A percentile compares a stretch with the other conserved stretches of the same genome.
Evolutionary conservation across 306 rosid species (phyloP).

Genomic region (Cucumis melo): DNA sequence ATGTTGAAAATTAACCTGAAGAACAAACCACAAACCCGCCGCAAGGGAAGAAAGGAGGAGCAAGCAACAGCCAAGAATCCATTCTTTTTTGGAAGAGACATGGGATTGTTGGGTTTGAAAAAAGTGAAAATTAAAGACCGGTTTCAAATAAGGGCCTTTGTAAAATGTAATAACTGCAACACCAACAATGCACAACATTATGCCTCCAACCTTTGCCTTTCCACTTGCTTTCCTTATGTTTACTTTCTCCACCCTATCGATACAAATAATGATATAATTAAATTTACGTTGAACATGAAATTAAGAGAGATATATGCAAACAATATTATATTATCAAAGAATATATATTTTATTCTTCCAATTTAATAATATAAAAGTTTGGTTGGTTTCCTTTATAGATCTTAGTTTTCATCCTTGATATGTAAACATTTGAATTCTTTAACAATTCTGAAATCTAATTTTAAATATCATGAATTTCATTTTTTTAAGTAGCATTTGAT

Average conservation of each 20-base stretch:
- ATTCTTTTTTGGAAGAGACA: slow-evolving; percentile 15
- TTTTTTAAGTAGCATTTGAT: too few species aligned
- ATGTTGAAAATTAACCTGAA: slow-evolving; percentile 24
- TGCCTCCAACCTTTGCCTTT: slow-evolving; percentile 32
- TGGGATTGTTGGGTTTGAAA: slow-evolving; percentile 17
- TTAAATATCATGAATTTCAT: too few species aligned
- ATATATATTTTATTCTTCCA: too few species aligned
- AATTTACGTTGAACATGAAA: too few species aligned
- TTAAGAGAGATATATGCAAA: too few species aligned
- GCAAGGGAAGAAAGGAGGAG: slow-evolving; percentile 15
- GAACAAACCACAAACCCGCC: slow-evolving; percentile 42
- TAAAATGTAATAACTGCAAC: slow-evolving; percentile 36
- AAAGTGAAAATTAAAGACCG: slow-evolving; percentile 3
- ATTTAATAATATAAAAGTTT: too few species aligned
- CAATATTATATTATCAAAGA: too few species aligned
- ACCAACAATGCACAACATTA: slow-evolving; percentile 29
- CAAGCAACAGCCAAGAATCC: slow-evolving; percentile 45
- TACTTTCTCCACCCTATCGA: slow-evolving; percentile 38
- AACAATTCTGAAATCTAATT: too few species aligned
- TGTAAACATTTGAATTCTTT: too few species aligned
- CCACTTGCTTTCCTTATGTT: slow-evolving; percentile 28
- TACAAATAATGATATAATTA: too few species aligned
- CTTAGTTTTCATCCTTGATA: too few species aligned
- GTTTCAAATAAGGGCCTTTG: slow-evolving; percentile 32
- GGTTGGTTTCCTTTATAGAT: too few species aligned